phyloP scores from a whole-genome alignment of 1,284 basidiomycete species.

The Volvariella surrecta region DNA sequence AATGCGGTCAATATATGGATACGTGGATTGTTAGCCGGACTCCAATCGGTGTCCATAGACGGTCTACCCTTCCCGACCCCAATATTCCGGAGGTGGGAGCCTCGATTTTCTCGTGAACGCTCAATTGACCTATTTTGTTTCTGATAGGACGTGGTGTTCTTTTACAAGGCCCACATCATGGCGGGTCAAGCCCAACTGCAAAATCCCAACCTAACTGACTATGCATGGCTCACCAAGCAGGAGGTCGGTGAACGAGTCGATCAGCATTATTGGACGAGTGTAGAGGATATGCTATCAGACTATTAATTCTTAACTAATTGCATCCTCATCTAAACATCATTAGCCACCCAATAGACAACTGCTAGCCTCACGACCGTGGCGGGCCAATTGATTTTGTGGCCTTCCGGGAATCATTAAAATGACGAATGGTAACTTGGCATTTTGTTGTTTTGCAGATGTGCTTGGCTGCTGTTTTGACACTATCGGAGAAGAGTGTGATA shows the following conservation, averaged over 20 bases:
- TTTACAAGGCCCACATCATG: constrained; percentile 80
- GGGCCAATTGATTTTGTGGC: constrained; percentile 47
- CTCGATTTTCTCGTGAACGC: neutral
- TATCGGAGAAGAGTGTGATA: constrained; percentile 81
- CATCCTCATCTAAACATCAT: neutral
- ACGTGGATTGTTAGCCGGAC: constrained; percentile 74
- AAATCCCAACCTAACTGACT: constrained; percentile 51
- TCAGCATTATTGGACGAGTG: constrained; percentile 62
- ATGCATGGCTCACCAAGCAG: constrained; percentile 87
- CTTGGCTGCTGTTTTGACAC: constrained; percentile 72
- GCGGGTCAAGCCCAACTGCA: constrained; percentile 64
- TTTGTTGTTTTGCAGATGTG: constrained; percentile 84
- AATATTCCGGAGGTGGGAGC: constrained; percentile 24
- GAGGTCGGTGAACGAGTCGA: constrained; percentile 67
- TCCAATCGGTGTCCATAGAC: constrained; percentile 63
- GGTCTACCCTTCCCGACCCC: constrained; percentile 21
- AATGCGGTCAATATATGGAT: constrained; percentile 72
- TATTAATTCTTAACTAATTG: constrained; percentile 25
- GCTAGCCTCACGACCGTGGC: no score
- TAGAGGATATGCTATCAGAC: constrained; percentile 77
- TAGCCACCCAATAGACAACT: constrained; percentile 1
- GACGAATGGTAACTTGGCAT: constrained; percentile 78
- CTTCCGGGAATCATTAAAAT: constrained; percentile 86
- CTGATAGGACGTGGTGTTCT: constrained; percentile 48
- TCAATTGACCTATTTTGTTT: neutral